Percentiles rank a stretch among this genome's conserved stretches.
Evolutionary conservation across 23 red algal species (phyloP).

Genomic region (Gracilariopsis chorda): DNA sequence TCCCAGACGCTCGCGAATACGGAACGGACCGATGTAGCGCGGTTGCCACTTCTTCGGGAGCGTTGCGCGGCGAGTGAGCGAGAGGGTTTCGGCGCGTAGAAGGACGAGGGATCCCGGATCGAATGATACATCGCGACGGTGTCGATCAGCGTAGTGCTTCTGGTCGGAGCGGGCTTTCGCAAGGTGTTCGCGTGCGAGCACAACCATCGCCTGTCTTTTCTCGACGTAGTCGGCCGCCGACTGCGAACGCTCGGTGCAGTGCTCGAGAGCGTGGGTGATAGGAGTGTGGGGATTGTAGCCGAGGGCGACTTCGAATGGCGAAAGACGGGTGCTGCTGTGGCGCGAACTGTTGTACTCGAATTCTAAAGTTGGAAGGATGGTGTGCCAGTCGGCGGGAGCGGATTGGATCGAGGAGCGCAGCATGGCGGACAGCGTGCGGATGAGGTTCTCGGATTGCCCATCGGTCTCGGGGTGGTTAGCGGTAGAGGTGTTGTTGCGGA

Average conservation of each 20-base stretch:
- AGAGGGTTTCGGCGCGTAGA: background rate
- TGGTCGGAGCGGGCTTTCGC: background rate
- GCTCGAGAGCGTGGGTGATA: background rate
- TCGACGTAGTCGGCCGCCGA: background rate
- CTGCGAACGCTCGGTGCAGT: background rate
- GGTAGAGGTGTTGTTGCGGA: background rate
- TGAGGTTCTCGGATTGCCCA: constrained; percentile 36
- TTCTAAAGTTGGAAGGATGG: background rate
- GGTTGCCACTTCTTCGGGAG: constrained; percentile 2
- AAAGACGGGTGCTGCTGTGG: background rate
- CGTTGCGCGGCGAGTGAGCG: background rate
- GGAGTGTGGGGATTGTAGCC: background rate
- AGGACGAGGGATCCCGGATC: background rate
- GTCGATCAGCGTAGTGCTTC: background rate
- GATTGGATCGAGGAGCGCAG: background rate
- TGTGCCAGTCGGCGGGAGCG: background rate
- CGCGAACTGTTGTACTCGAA: constrained; percentile 9
- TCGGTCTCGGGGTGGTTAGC: constrained; percentile 19
- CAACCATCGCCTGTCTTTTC: background rate
- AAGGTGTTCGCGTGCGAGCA: background rate
- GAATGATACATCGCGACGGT: background rate
- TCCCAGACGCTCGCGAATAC: background rate
- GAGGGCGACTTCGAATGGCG: constrained; percentile 12
- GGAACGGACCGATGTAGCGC: background rate
- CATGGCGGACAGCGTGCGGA: background rate